Base-by-base conservation (phyloP, 768 basidiomycete species). In the Lactifluus piperatus region DNA sequence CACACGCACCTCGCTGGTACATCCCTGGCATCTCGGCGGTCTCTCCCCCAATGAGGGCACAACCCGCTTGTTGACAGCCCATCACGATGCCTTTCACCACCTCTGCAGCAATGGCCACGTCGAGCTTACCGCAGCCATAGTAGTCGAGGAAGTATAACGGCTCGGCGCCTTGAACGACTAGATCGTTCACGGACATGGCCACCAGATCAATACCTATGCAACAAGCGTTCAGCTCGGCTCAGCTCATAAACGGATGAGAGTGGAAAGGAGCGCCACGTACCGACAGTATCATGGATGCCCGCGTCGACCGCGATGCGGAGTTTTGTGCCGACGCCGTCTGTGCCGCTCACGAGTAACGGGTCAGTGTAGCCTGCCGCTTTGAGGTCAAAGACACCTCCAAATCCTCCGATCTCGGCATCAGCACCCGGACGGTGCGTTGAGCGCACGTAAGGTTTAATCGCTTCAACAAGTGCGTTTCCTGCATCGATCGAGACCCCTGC, bases 1-100 rank as follows among this genome's bases (percentile, higher is more conserved):
- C 34, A 13, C 34, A 34, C 63, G 26, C 37, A 92, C 94, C 93
- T 53, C 79, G 79, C 64, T 79, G 77, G 71, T 99, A 99, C 90
- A 99, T 97, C 57, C 94, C 92, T 24, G 95, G 97, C 95, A 99
- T 99, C 74, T 99, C 95, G 16, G 95, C 97, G 1, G 95, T 98
- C 73, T 98, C 95, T 9, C 95, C 95, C 10, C 95, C 97, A 58
- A 98, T 90, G 56, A 99, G 79, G 2, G 94, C 93, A 70, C 95
- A 99, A 27, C 90, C 86, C 6, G 94, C 84, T 70, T 86, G 82
- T 46, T 77, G 77, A 74, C 95, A 99, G 16, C 95, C 95, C 54
- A 86, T 83, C 10, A 91, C 87, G 63, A 98, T 92, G 53, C 95
- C 94, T 68, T 88, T 88, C 67, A 99, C 79, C 30, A 98, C 95